Evolutionary conservation across 176 grass and related monocot genomes (phyloP), one percentile per base, ranked within the genome.

Genomic region (Carex kokanica): DNA sequence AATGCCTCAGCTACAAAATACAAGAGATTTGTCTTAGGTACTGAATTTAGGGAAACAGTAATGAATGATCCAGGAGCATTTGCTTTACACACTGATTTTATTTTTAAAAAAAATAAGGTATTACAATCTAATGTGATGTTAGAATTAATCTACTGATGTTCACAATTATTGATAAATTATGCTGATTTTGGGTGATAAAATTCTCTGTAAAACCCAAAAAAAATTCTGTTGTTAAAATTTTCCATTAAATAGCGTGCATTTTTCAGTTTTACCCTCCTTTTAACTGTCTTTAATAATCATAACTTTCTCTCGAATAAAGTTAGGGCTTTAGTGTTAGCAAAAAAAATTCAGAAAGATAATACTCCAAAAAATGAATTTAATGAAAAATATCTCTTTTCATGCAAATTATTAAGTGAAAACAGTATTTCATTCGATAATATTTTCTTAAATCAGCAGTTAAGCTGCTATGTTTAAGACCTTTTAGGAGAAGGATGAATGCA

Each of bases 1-100:
- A 97, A 92, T 40, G 88, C 90, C 73, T 97, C 87, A 53, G 92
- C 94, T 97, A 86, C 51, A 45, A 43, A 88, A 74, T 52, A 81
- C 24, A 93, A 52, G 15, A 63, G 34, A 78, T 45, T 53, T 75
- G 9, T 29, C 47, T 75, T 75, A 75, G 72, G 47, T 75, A 55
- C 10, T 53, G 49, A 75, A 75, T 14, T 74, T 27, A 52, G 21
- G 5, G 3, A 53, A 53, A 29, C 13, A 75, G 4, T 77, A 18
- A 77, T 32, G 49, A 55, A 77, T 54, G 21, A 29, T 5, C 18
- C 13, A 27, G 8, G 2, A 55, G 73, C 47, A 54, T 56, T 55
- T 55, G 23, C 73, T 55, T 2, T 49, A 21, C 1, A 32, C 23
- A 77, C 4, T 55, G 49, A 77, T 31, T 13, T 74, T 74, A 53